Percentiles rank a stretch among this genome's conserved stretches.
phyloP scores from a whole-genome alignment of 768 basidiomycete species.

The Lentinula guzmanii region DNA sequence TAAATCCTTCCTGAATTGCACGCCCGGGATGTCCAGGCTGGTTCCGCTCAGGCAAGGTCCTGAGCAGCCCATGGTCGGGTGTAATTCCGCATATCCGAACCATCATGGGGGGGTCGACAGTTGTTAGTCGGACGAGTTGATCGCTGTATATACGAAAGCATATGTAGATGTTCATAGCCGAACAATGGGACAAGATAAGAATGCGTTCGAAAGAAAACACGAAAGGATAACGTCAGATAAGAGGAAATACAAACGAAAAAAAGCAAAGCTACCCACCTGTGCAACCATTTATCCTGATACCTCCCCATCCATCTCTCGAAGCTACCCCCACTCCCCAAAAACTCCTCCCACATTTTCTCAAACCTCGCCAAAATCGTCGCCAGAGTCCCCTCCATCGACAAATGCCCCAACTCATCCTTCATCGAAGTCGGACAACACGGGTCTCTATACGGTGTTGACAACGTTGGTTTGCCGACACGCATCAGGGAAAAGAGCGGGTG shows the following conservation, averaged over 20 bases:
- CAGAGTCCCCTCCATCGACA: conserved; percentile 69
- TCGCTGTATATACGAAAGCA: conserved; percentile 50
- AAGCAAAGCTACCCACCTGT: conserved; percentile 34
- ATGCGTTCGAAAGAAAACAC: too few species aligned
- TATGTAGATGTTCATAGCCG: too few species aligned
- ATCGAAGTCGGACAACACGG: neutral
- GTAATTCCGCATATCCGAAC: conserved; percentile 87
- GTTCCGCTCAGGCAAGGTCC: conserved; percentile 59
- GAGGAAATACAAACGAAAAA: neutral
- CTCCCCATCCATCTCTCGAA: conserved; percentile 78
- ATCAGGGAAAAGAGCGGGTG: conserved; percentile 74
- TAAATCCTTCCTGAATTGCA: conserved; percentile 37
- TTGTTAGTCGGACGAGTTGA: conserved; percentile 78
- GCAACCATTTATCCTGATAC: conserved; percentile 83
- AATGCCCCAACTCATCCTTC: neutral
- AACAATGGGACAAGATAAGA: too few species aligned
- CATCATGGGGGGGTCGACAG: conserved; percentile 56
- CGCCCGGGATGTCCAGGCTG: neutral
- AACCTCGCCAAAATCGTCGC: conserved; percentile 75
- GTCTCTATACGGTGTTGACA: conserved; percentile 12
- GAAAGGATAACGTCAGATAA: too few species aligned
- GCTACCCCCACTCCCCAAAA: conserved; percentile 57
- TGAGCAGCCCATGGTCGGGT: conserved; percentile 77
- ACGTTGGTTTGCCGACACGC: conserved; percentile 34
- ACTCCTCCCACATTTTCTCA: conserved; percentile 71